These are phyloP conservation scores for Rhizomucor pusillus DNA, from an alignment of 371 early-diverging fungal genomes.

Conservation along the genomic window DNA sequence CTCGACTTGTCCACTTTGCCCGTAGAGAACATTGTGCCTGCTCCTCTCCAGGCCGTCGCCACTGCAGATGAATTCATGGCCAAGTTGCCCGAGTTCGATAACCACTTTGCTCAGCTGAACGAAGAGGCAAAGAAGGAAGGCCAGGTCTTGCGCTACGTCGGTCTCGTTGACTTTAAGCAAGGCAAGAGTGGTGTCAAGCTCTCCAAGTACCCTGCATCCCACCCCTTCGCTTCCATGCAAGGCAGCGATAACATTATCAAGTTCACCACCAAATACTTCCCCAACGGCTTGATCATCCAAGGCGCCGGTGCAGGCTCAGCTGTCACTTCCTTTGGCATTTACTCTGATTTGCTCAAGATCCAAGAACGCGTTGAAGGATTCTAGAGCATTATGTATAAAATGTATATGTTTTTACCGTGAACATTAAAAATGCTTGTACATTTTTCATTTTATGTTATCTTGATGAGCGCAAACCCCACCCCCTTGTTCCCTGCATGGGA, in stretches of 20 bases:
- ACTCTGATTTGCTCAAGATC: slow-evolving; percentile 84
- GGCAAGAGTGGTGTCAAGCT: slow-evolving; percentile 78
- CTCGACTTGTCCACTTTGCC: slow-evolving; percentile 73
- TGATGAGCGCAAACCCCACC: no score
- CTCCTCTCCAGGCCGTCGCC: slow-evolving; percentile 66
- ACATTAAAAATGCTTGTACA: no score
- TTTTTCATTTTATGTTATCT: no score
- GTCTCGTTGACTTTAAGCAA: slow-evolving; percentile 73
- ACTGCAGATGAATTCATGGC: slow-evolving; percentile 83
- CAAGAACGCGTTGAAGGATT: slow-evolving; percentile 58
- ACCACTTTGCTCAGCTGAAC: slow-evolving; percentile 77
- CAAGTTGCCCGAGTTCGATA: slow-evolving; percentile 81
- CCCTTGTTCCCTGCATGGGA: no score
- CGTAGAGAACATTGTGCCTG: slow-evolving; percentile 95
- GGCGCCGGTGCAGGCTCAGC: slow-evolving; percentile 97
- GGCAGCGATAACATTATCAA: slow-evolving; percentile 97
- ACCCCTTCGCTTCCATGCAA: slow-evolving; percentile 94
- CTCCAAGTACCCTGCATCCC: slow-evolving; percentile 75
- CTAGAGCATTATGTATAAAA: slow-evolving; percentile 2
- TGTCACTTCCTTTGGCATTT: slow-evolving; percentile 97
- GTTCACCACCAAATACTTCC: slow-evolving; percentile 91
- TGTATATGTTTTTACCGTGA: no score
- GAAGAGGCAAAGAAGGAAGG: slow-evolving; percentile 66
- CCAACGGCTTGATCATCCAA: slow-evolving; percentile 91
- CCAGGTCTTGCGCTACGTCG: slow-evolving; percentile 91